phyloP scores from a whole-genome alignment of 208 protist genomes.

The Trypanosomatidae sp. region DNA sequence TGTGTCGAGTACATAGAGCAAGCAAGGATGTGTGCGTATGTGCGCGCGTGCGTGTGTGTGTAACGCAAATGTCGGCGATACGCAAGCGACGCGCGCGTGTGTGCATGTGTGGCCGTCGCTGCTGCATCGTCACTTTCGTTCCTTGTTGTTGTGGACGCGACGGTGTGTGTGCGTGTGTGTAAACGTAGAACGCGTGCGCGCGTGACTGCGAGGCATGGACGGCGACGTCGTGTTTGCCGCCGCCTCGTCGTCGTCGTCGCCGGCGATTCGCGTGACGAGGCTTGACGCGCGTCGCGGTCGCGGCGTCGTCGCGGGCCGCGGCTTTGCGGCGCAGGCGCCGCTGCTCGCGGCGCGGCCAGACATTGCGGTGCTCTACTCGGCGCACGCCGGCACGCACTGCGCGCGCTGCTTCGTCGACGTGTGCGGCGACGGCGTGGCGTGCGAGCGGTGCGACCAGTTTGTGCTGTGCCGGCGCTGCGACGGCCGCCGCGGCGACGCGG shows the following conservation, averaged over 20 bases:
- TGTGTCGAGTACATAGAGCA: too few species aligned
- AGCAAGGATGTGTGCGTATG: too few species aligned
- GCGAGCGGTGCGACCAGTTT: slow-evolving; percentile 56
- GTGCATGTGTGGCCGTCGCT: too few species aligned
- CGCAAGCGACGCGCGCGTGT: too few species aligned
- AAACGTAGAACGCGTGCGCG: too few species aligned
- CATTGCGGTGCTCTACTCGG: slow-evolving; percentile 57
- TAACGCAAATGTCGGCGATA: too few species aligned
- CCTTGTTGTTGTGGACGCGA: too few species aligned
- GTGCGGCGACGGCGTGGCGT: slow-evolving; percentile 9
- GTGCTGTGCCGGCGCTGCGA: slow-evolving; percentile 29
- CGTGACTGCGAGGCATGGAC: too few species aligned
- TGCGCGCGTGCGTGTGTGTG: too few species aligned
- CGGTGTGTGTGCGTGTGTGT: too few species aligned
- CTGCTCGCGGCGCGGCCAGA: slow-evolving; percentile 30
- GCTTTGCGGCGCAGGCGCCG: slow-evolving; percentile 12
- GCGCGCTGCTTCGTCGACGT: slow-evolving; percentile 30
- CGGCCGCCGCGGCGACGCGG: slow-evolving; percentile 3
- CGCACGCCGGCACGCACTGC: slow-evolving; percentile 30
- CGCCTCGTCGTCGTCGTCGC: not conserved
- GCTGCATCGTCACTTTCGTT: too few species aligned
- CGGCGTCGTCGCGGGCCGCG: slow-evolving; percentile 31
- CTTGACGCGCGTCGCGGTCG: slow-evolving; percentile 17
- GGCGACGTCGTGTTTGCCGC: too few species aligned
- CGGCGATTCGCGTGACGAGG: not conserved